A percentile compares a stretch with the other conserved stretches of the same genome.
Conservation (phyloP, 2,329 filamentous ascomycete species). For the Dactylonectria estremocensis region DNA sequence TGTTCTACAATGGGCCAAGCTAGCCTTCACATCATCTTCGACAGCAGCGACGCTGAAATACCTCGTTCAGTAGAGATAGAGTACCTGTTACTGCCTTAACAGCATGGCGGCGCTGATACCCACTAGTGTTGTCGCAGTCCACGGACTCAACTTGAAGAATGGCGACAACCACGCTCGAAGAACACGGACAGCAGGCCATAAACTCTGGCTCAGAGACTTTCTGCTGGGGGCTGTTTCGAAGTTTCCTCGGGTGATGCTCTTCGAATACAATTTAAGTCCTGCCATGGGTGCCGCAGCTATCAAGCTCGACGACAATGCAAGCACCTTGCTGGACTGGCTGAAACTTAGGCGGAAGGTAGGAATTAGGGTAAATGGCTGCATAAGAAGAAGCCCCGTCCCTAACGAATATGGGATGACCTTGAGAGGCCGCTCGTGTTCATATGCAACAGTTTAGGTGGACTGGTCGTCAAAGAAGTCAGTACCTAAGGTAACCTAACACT, state of each 20-base stretch:
- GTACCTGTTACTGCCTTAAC: not conserved
- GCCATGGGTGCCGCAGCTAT: not conserved
- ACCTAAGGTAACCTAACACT: not conserved
- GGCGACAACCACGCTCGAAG: not conserved
- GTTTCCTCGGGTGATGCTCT: not conserved
- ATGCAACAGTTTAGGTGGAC: not conserved
- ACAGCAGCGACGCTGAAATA: not conserved
- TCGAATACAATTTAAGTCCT: not conserved
- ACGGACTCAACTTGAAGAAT: constrained; percentile 4
- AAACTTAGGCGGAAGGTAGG: not conserved
- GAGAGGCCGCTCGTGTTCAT: constrained; percentile 1
- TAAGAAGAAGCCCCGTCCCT: not conserved
- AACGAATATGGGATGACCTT: not conserved
- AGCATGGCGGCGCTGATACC: not conserved
- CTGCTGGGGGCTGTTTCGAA: not conserved
- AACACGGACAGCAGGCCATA: not conserved
- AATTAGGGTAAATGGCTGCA: not conserved
- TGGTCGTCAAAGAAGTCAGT: constrained; percentile 3
- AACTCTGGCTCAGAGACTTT: constrained; percentile 1
- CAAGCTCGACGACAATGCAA: not conserved
- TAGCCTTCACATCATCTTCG: not conserved
- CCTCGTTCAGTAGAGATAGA: not conserved
- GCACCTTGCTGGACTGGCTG: not conserved
- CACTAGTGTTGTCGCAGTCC: not conserved
- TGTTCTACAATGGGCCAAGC: not conserved